Base-by-base conservation (phyloP, 2,329 filamentous ascomycete species). In the Penicillium sp. region DNA sequence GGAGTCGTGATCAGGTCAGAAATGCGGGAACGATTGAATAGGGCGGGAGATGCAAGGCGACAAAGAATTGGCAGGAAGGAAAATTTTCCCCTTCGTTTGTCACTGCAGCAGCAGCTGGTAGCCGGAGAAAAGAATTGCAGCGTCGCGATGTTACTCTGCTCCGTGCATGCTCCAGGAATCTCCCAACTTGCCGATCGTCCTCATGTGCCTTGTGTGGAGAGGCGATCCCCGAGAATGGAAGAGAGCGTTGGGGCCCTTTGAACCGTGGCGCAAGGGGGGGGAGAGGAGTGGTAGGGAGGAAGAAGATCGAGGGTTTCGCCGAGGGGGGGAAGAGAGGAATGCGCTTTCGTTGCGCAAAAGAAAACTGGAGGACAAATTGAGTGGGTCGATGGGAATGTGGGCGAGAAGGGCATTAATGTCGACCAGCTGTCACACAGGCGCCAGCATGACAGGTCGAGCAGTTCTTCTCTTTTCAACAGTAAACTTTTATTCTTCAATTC, bases 141-240 rank as follows among this genome's bases (percentile, higher is more conserved):
- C 47, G 52, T 51, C 51, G 58, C 55, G 50, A 60, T 43, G 52
- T 58, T 57, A 60, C 60, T 61, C 61, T 57, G 53, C 61, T 64
- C 60, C 59, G 62, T 64, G 61, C 62, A 64, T 64, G 58, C 61
- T 59, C 58, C 56, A 61, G 56, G 55, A 62, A 64, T 56, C 53
- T 59, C 55, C 51, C 58, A 59, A 49, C 46, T 48, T 52, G 59
- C 54, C 55, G 55, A 59, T 62, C 53, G 54, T 50, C 54, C 54
- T 64, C 59, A 60, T 61, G 51, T 55, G 58, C 53, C 48, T 48
- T 50, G 46, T 50, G 46, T 56, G 48, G 48, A 53, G 47, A 45
- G 48, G 18, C 39, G 50, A 49, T 47, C 41, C 44, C 50, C 47
- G 52, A 52, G 49, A 52, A 53, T 50, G 53, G 54, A 33, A 52